These are phyloP conservation scores for Hebeloma cylindrosporum DNA, from an alignment of 768 basidiomycete genomes.

Conservation along the genomic window DNA sequence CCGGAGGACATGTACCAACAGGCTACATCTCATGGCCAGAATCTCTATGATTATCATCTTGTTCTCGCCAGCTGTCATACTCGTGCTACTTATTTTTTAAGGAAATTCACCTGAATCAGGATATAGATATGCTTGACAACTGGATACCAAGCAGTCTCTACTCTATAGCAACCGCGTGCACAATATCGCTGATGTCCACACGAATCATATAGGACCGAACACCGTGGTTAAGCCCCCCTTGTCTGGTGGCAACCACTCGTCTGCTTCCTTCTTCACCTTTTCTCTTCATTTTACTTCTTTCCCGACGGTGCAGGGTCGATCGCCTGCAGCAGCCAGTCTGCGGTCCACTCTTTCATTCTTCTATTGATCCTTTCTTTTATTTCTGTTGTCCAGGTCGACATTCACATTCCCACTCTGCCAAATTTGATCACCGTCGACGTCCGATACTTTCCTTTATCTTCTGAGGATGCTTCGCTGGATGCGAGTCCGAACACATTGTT, in stretches of 20 bases:
- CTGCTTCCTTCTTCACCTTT: constrained; percentile 11
- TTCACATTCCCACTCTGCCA: background rate
- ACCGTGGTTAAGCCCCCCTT: constrained; percentile 14
- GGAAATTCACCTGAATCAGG: constrained; percentile 12
- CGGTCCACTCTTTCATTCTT: constrained; percentile 30
- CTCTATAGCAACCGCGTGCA: constrained; percentile 22
- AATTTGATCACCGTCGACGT: background rate
- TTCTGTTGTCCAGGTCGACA: background rate
- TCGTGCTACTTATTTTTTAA: too few species aligned
- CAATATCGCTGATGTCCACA: constrained; percentile 9
- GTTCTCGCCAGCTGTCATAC: too few species aligned
- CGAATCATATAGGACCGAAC: background rate
- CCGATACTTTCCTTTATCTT: too few species aligned
- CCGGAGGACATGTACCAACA: too few species aligned
- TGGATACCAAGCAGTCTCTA: constrained; percentile 16
- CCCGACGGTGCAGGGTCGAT: constrained; percentile 17
- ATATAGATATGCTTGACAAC: constrained; percentile 14
- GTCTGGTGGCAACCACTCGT: constrained; percentile 17
- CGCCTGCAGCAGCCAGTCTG: constrained; percentile 28
- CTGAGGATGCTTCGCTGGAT: constrained; percentile 19
- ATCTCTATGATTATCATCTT: too few species aligned
- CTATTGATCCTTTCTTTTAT: background rate
- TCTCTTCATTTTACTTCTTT: constrained; percentile 13
- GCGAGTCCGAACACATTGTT: constrained; percentile 11
- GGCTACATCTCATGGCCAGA: too few species aligned